Evolutionary conservation across 257 asterid species (phyloP).

Genomic region (Gardenia jasminoides): DNA sequence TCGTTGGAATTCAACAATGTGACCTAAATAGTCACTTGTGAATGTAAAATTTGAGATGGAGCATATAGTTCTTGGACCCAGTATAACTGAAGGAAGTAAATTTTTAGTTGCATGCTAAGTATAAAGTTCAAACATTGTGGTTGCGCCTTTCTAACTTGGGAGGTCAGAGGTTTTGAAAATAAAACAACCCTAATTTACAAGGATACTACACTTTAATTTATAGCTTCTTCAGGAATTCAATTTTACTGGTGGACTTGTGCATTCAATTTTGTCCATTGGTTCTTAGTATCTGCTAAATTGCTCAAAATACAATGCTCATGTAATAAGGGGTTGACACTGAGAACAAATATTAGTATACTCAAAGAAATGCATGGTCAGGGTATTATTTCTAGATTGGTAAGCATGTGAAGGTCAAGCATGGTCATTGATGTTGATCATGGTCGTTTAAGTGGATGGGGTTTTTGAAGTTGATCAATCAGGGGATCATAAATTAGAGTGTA

Average conservation of each 20-base stretch:
- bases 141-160: neutral
- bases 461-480: neutral
- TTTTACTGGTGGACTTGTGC: neutral
- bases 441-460: neutral
- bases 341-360: neutral
- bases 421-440: neutral
- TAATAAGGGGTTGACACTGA: neutral
- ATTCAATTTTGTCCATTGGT: neutral
- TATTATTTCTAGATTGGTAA: neutral
- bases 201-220: neutral
- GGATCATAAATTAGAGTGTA: neutral
- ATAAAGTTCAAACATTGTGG: neutral
- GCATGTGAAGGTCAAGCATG: neutral
- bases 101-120: neutral
- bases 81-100: neutral
- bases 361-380: neutral
- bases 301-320: neutral
- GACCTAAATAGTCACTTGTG: neutral
- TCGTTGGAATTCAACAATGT: neutral
- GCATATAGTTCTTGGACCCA: neutral
- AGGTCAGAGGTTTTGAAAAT: neutral
- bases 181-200: neutral
- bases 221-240: neutral
- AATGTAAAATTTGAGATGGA: neutral
- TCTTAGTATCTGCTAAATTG: neutral